These are phyloP conservation scores for Suhomyces ambrosiae DNA, from an alignment of 1,139 yeast genomes.

Conservation along the genomic window DNA sequence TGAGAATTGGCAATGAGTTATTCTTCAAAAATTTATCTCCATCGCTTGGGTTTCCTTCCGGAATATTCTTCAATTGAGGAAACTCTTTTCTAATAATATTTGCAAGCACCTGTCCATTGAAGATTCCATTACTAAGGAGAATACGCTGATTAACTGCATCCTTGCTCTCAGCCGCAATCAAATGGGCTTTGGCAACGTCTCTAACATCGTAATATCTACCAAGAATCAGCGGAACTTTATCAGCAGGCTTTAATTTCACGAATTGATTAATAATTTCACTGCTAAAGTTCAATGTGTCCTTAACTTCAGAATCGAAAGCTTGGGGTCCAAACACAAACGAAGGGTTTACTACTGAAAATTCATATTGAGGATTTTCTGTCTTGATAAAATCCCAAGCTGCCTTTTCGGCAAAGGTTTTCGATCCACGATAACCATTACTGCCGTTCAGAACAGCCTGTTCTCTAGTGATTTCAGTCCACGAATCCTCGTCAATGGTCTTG, in stretches of 20 bases:
- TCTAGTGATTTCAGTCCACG: slow-evolving; percentile 47
- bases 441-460: slow-evolving; percentile 26
- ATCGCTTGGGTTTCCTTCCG: slow-evolving; percentile 26
- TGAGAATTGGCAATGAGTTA: slow-evolving; percentile 17
- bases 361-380: neutral
- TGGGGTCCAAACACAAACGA: slow-evolving; percentile 32
- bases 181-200: slow-evolving; percentile 19
- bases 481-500: slow-evolving; percentile 22
- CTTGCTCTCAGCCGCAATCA: slow-evolving; percentile 15
- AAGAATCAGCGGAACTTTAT: slow-evolving; percentile 8
- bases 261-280: slow-evolving; percentile 30
- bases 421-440: slow-evolving; percentile 38
- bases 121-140: neutral
- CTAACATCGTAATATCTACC: slow-evolving; percentile 25
- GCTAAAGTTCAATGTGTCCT: slow-evolving; percentile 30
- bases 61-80: slow-evolving; percentile 19
- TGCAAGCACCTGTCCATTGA: slow-evolving; percentile 17
- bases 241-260: slow-evolving; percentile 19
- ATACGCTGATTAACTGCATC: slow-evolving; percentile 14
- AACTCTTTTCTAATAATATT: slow-evolving; percentile 15
- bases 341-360: slow-evolving; percentile 18
- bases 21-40: neutral
- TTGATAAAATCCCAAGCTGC: slow-evolving; percentile 49
- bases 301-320: slow-evolving; percentile 24
- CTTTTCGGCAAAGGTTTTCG: slow-evolving; percentile 44